These are phyloP conservation scores for Pythium scleroteichum DNA, from an alignment of 352 stramenopile species.

Conservation along the genomic window DNA sequence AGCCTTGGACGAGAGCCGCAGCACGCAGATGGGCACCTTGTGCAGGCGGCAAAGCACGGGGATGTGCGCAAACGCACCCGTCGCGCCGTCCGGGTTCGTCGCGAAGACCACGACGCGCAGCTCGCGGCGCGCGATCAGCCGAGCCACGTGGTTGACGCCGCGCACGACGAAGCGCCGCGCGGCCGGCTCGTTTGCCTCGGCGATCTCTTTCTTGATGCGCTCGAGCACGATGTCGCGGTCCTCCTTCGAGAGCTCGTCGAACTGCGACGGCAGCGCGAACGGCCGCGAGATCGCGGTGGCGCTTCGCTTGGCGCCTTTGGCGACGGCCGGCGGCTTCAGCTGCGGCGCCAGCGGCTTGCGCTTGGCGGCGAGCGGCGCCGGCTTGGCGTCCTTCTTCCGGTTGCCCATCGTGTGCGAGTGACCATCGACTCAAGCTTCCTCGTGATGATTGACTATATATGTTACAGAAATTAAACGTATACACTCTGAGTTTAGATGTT, in stretches of 20 bases:
- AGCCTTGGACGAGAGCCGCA: constrained; percentile 69
- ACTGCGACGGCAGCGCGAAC: constrained; percentile 56
- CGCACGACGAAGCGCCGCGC: constrained; percentile 36
- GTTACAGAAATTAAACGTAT: background rate
- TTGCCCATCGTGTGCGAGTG: constrained; percentile 16
- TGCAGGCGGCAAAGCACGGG: constrained; percentile 70
- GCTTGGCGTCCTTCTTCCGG: constrained; percentile 16
- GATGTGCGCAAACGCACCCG: constrained; percentile 56
- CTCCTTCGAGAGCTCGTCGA: constrained; percentile 63
- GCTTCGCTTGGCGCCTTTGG: constrained; percentile 10
- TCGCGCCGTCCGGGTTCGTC: constrained; percentile 53
- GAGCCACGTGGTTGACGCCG: constrained; percentile 64
- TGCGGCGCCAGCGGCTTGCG: constrained; percentile 24
- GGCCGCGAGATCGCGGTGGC: constrained; percentile 32
- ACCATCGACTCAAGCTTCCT: background rate
- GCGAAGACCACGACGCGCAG: constrained; percentile 69
- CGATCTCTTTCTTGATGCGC: constrained; percentile 66
- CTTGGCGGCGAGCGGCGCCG: constrained; percentile 14
- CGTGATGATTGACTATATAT: constrained; percentile 25
- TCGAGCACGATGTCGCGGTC: constrained; percentile 81
- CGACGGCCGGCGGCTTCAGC: constrained; percentile 6
- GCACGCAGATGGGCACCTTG: constrained; percentile 63
- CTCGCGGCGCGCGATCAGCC: constrained; percentile 39
- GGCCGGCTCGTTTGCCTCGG: constrained; percentile 22
- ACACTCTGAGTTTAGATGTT: constrained; percentile 10